Base-by-base conservation (phyloP, 371 early-diverging fungal genomes). In the Lichtheimia hyalospora region DNA sequence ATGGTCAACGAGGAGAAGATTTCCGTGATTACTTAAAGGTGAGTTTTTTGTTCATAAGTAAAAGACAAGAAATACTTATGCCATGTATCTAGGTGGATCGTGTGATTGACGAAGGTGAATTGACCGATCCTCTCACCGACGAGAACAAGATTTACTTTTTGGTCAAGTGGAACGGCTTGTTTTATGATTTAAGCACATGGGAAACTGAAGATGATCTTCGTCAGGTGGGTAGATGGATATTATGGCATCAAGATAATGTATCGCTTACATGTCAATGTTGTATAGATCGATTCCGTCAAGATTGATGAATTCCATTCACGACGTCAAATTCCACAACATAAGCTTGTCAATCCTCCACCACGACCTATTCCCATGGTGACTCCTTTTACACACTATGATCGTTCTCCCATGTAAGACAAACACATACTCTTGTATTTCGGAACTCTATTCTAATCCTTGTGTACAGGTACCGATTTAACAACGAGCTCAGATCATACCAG, bases 181-280 rank as follows among this genome's bases (percentile, higher is more conserved):
- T 92, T n/a, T 95, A 96, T 68, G 96, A 96, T 66, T 67, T 77
- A 2, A 75, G 87, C 28, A 96, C 99, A 0, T 96, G 96, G 94
- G 99, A 97, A 71, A 72, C 77, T 6, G 79, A 82, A 42, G 88
- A 88, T 18, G 79, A 86, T 58, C 84, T 94, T 13, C 78, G 79
- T 68, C 77, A 73, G 72, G 82, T 79, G 43, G 27, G 23, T 16
- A 41, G 7, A 43, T 14, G 20, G 14, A 13, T 18, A 28, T 70
- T 28, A 8, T 1, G 34, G 34, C 5, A 3, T 59, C 58, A 49
- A 25, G 25, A 25, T 2, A 25, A 25, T 5, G 5, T 2, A 5
- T 25, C 25, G 3, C 25, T 25, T 25, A 25, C 5, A 34, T 34
- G 5, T 20, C 41, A 13, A 41, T 28, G 42, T 58, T 25, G 10